Base-by-base conservation (phyloP, 805 yeast genomes). In the Yarrowia keelungensis region DNA sequence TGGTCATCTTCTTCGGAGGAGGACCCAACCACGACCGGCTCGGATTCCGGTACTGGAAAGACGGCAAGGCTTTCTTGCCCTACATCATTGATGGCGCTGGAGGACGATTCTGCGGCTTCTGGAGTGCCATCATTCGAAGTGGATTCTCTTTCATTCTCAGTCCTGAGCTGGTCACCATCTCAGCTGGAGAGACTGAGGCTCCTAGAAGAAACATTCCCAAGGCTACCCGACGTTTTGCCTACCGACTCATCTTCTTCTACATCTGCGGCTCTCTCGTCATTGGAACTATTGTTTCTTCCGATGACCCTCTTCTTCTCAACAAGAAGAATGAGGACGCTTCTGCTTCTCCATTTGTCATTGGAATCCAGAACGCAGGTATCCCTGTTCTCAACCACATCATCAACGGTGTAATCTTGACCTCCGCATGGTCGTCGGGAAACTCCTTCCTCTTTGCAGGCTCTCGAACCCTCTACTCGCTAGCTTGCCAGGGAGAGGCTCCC, bases 121-220 rank as follows among this genome's bases (percentile, higher is more conserved):
- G 89, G 54, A 84, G 87, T 3, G 91, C 92, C 0, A 77, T 87
- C 8, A 78, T 88, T 61, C 85, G 89, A 39, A 87, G 91, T 0
- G 83, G 92, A 0, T 91, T 89, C 78, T 90, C 95, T 0, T 91
- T 88, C 74, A 87, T 89, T 69, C 94, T 96, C 0, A 88, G 92
- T 1, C 81, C 87, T 67, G 97, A 91, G 73, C 87, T 90, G 77
- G 92, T 91, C 14, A 86, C 91, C 70, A 87, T 91, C 69, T 93
- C 95, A 1, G 92, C 94, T 2, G 90, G 93, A 77, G 97, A 91
- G 76, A 89, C 94, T 15, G 83, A 87, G 70, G 87, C 89, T 70
- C 97, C 97, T 8, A 81, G 95, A 71, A 85, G 84, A 70, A 88
- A 93, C 0, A 82, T 91, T 36, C 96, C 96, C 5, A 84, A 87